Evolutionary conservation across 192 early-diverging fungal genomes (phyloP).

Genomic region (Linderina pennispora): DNA sequence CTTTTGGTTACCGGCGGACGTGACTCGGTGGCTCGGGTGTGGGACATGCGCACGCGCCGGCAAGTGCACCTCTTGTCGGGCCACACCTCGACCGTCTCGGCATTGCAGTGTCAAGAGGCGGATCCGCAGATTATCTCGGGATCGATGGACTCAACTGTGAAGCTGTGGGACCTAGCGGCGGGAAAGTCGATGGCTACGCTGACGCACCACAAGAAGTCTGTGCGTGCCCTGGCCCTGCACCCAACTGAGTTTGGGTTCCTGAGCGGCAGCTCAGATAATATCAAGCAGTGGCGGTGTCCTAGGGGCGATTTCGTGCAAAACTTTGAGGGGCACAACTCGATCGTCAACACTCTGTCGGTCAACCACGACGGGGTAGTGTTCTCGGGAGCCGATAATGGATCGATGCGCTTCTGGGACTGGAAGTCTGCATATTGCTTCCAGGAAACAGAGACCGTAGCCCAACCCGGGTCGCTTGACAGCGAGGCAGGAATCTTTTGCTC

Average conservation of each 20-base stretch:
- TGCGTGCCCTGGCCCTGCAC: constrained; percentile 86
- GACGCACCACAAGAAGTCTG: constrained; percentile 98
- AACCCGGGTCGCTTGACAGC: constrained; percentile 93
- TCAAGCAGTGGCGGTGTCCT: constrained; percentile 97
- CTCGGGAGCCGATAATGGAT: constrained; percentile 95
- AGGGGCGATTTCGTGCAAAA: constrained; percentile 94
- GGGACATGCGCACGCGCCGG: constrained; percentile 98
- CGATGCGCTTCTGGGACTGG: constrained; percentile 98
- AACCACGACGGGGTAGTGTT: constrained; percentile 93
- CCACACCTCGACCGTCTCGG: constrained; percentile 79
- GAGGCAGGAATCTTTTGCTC: constrained; percentile 95
- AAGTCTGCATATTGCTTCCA: constrained; percentile 96
- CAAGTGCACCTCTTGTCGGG: constrained; percentile 85
- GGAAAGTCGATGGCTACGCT: constrained; percentile 90
- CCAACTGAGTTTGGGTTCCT: constrained; percentile 93
- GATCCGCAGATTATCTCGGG: constrained; percentile 96
- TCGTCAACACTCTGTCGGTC: constrained; percentile 84
- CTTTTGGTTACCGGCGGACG: constrained; percentile 91
- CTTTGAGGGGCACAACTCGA: constrained; percentile 77
- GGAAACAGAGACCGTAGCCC: constrained; percentile 73
- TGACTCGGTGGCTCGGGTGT: constrained; percentile 92
- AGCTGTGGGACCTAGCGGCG: constrained; percentile 95
- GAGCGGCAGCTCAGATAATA: constrained; percentile 80
- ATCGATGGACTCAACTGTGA: constrained; percentile 89
- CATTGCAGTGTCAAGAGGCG: constrained; percentile 87